phyloP scores from a whole-genome alignment of 2,329 filamentous ascomycete genomes.

The Cladosporium sp. region DNA sequence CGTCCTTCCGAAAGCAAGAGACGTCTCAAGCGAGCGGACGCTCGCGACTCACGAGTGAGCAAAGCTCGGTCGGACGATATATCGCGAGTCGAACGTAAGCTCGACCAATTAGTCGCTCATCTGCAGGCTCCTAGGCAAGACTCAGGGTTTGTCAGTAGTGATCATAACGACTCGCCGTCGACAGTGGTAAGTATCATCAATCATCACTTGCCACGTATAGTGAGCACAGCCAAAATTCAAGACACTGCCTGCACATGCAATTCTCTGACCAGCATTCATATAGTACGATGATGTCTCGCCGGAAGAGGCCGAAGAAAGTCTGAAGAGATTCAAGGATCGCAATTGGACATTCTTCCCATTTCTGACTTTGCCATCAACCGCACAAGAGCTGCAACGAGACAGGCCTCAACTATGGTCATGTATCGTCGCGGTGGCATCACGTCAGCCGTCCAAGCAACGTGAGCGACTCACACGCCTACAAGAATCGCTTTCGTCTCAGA shows the following conservation, averaged over 20 bases:
- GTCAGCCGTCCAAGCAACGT: constrained; percentile 21
- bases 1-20: constrained; percentile 8
- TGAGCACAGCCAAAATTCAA: no score
- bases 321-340: not conserved
- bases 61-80: constrained; percentile 2
- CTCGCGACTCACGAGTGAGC: not conserved
- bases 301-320: not conserved
- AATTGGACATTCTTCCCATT: constrained; percentile 2
- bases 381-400: constrained; percentile 26
- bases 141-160: not conserved
- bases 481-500: constrained; percentile 23
- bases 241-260: no score
- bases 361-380: not conserved
- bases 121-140: constrained; percentile 1
- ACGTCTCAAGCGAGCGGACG: not conserved
- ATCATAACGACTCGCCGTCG: no score
- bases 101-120: constrained; percentile 4
- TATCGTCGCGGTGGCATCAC: constrained; percentile 32
- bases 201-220: no score
- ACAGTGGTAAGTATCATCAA: no score
- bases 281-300: constrained; percentile 2
- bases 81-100: constrained; percentile 2
- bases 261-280: no score
- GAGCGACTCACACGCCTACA: constrained; percentile 23
- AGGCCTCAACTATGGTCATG: constrained; percentile 38